These are phyloP conservation scores for Vicia villosa DNA, from an alignment of 306 rosid genomes.

Conservation along the genomic window DNA sequence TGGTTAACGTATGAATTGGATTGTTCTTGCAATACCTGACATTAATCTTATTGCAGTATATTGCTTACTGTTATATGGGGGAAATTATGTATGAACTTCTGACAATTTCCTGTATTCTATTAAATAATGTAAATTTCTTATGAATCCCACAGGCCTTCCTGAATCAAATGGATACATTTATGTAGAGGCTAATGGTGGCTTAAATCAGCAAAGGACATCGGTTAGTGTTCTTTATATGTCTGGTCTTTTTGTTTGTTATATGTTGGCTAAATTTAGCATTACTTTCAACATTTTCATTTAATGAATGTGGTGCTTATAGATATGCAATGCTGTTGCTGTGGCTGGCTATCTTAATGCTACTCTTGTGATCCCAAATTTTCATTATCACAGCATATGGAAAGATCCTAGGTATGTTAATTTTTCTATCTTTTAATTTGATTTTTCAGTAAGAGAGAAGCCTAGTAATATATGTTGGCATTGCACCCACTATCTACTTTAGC, in stretches of 20 bases:
- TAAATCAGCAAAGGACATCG: constrained; percentile 87
- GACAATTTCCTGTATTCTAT: constrained; percentile 18
- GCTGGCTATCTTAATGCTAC: constrained; percentile 93
- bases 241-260: constrained; percentile 16
- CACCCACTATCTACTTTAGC: neutral
- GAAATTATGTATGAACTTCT: constrained; percentile 2
- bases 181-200: constrained; percentile 88
- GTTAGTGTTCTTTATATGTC: constrained; percentile 46
- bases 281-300: constrained; percentile 35
- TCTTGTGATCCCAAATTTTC: constrained; percentile 82
- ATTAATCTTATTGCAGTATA: constrained; percentile 5
- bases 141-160: constrained; percentile 54
- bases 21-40: constrained; percentile 5
- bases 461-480: constrained; percentile 3
- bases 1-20: constrained; percentile 11
- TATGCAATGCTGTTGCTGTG: constrained; percentile 93
- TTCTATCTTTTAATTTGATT: neutral
- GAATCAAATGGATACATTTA: constrained; percentile 83
- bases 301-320: constrained; percentile 50
- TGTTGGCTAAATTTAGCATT: constrained; percentile 21
- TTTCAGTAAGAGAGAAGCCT: constrained; percentile 3
- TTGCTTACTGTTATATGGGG: constrained; percentile 5
- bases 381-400: constrained; percentile 89
- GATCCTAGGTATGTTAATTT: constrained; percentile 75
- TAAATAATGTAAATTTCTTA: constrained; percentile 24